phyloP scores from a whole-genome alignment of 2,329 filamentous ascomycete species.

The Tolypocladium guangdongense region DNA sequence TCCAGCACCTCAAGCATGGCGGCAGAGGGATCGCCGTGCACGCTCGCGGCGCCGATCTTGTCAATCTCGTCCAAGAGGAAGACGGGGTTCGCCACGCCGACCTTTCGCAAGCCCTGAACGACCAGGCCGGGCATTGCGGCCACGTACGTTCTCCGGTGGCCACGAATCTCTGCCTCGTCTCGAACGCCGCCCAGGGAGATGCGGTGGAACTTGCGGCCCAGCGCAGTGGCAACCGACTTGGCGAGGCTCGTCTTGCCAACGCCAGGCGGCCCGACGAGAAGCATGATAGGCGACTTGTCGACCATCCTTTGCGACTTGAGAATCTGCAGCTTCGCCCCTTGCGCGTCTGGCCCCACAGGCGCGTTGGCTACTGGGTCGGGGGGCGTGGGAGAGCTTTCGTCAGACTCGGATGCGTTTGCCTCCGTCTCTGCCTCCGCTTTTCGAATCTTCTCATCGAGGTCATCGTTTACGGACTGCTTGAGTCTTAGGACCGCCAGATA shows the following conservation, averaged over 20 bases:
- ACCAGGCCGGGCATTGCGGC: constrained; percentile 97
- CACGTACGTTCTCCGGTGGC: constrained; percentile 90
- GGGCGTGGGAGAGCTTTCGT: constrained; percentile 10
- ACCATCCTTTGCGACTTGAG: constrained; percentile 74
- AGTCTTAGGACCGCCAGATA: constrained; percentile 93
- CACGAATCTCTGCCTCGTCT: constrained; percentile 93
- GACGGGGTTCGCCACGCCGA: constrained; percentile 89
- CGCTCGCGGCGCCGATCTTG: constrained; percentile 83
- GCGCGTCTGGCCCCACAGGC: constrained; percentile 16
- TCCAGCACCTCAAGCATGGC: constrained; percentile 98
- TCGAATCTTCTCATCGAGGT: constrained; percentile 69
- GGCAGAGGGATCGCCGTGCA: constrained; percentile 90
- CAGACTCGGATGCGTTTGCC: constrained; percentile 30
- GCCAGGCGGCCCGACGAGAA: constrained; percentile 86
- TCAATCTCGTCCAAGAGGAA: constrained; percentile 96
- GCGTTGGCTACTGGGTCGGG: constrained; percentile 10
- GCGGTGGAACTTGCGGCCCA: constrained; percentile 91
- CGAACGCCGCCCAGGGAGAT: constrained; percentile 93
- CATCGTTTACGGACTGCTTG: constrained; percentile 82
- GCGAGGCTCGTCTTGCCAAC: constrained; percentile 94
- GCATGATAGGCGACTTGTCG: constrained; percentile 91
- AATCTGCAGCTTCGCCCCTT: constrained; percentile 56
- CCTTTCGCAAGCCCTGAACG: constrained; percentile 88
- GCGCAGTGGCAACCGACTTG: constrained; percentile 80
- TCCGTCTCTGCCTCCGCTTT: constrained; percentile 49